These are phyloP conservation scores for Mycena galericulata DNA, from an alignment of 768 basidiomycete species.

Conservation along the genomic window DNA sequence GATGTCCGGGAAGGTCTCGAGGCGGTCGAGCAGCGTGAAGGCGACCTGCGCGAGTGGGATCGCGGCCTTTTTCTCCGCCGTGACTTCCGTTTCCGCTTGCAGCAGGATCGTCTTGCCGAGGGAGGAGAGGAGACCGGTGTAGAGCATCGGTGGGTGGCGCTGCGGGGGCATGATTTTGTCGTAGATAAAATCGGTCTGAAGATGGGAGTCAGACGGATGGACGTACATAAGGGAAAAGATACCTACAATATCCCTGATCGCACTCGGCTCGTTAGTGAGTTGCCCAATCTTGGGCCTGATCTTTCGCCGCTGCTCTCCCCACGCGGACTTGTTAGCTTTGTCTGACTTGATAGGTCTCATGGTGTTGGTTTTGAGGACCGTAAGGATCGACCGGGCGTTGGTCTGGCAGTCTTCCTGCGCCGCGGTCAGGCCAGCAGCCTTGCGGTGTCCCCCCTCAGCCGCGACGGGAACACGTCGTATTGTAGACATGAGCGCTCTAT, in stretches of 20 bases:
- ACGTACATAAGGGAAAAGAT: conserved; percentile 18
- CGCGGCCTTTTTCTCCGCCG: conserved; percentile 88
- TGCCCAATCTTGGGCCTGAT: conserved; percentile 92
- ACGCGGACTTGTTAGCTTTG: conserved; percentile 65
- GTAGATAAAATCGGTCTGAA: conserved; percentile 32
- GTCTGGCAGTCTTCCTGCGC: conserved; percentile 78
- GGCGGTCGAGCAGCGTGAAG: conserved; percentile 71
- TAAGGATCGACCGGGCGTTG: conserved; percentile 63
- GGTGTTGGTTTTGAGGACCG: conserved; percentile 73
- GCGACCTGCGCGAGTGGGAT: conserved; percentile 84
- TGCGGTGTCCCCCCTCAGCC: conserved; percentile 53
- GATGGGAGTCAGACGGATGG: conserved; percentile 6
- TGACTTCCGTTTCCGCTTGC: conserved; percentile 94
- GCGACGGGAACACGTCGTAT: too few species aligned
- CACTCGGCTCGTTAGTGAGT: conserved; percentile 74
- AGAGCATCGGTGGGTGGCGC: conserved; percentile 58
- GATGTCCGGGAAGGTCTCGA: conserved; percentile 74
- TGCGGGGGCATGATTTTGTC: conserved; percentile 34
- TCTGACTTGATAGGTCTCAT: conserved; percentile 75
- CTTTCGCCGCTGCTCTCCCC: conserved; percentile 77
- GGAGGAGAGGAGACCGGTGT: conserved; percentile 85
- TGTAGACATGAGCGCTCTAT: too few species aligned
- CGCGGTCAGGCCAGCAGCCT: conserved; percentile 62
- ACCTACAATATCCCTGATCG: conserved; percentile 76
- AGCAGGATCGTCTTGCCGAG: conserved; percentile 88